Conservation (phyloP, 495 filamentous ascomycete species). For the Terfezia claveryi region DNA sequence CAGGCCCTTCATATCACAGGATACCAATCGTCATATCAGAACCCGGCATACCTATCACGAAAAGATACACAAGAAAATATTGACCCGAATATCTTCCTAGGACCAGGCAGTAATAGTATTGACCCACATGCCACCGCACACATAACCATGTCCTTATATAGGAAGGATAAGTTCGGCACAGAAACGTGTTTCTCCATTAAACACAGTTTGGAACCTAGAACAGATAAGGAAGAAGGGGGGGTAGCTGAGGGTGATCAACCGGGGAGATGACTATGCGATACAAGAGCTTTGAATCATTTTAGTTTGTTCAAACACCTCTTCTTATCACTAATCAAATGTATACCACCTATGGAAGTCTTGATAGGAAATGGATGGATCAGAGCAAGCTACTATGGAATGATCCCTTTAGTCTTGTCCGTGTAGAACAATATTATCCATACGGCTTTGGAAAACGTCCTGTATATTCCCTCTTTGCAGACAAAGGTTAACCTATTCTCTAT, state of each 20-base stretch:
- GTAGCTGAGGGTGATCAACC: not conserved
- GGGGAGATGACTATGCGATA: not conserved
- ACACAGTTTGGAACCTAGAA: not conserved
- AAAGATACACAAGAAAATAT: too few species aligned
- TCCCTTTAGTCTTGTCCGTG: not conserved
- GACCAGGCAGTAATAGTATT: too few species aligned
- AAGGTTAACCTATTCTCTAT: not conserved
- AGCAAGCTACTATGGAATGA: not conserved
- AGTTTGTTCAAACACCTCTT: not conserved
- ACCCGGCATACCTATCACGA: too few species aligned
- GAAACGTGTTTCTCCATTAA: too few species aligned
- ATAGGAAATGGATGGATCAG: not conserved
- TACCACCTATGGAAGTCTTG: not conserved
- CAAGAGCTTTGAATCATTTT: not conserved
- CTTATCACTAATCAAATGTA: not conserved
- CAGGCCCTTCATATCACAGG: too few species aligned
- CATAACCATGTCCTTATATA: too few species aligned
- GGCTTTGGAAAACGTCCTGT: not conserved
- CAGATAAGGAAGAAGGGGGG: not conserved
- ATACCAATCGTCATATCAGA: too few species aligned
- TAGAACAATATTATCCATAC: too few species aligned
- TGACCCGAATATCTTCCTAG: too few species aligned
- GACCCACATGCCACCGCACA: too few species aligned
- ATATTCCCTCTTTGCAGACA: not conserved
- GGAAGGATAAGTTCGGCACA: too few species aligned